Evolutionary conservation across 164 flowering plant species (phyloP), one percentile per base, ranked within the genome.

Genomic region (Kalanchoe fedtschenkoi): DNA sequence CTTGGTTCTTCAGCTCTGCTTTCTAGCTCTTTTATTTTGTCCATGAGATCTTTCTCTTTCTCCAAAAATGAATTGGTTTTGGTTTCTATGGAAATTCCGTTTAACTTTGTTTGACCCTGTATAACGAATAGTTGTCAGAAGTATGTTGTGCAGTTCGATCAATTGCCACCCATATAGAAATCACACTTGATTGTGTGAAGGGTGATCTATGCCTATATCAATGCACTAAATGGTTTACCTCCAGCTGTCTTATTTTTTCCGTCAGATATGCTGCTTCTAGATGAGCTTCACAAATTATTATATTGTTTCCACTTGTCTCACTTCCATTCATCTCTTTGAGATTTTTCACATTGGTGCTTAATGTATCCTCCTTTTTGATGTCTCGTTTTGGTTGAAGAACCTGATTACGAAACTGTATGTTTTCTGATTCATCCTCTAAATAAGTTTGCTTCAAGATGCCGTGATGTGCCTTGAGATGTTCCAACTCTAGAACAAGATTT

Each of bases 401-500:
- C 22, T 33, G 41, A 26, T 33, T 37, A 24, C 6, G 41, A 30
- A 37, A 33, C 19, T 58, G 41, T 58, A 15, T 28, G 11, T 58
- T 58, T 22, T 58, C 61, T 9, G 61, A n/a, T 38, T 58, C 39
- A 33, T 15, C 9, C 61, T 4, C 28, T 11, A 8, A 66, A 60
- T 68, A 65, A 46, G 78, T 57, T 44, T 74, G 57, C 69, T 81
- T 84, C 74, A 89, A 54, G 43, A 80, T 75, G 64, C 76, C 65
- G 63, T 70, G 81, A 71, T 79, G 79, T 65, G 70, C 59, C 70
- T 65, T 74, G 38, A 79, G 79, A 15, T 62, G 54, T 63, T 77
- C 85, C 65, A 81, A 28, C 68, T 93, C 86, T 11, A 78, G 62
- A 55, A 74, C 72, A 58, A 86, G 68, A 55, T 37, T 61, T 46